Conservation (phyloP, 2,329 filamentous ascomycete genomes). For the Pleochaeta shiraiana region DNA sequence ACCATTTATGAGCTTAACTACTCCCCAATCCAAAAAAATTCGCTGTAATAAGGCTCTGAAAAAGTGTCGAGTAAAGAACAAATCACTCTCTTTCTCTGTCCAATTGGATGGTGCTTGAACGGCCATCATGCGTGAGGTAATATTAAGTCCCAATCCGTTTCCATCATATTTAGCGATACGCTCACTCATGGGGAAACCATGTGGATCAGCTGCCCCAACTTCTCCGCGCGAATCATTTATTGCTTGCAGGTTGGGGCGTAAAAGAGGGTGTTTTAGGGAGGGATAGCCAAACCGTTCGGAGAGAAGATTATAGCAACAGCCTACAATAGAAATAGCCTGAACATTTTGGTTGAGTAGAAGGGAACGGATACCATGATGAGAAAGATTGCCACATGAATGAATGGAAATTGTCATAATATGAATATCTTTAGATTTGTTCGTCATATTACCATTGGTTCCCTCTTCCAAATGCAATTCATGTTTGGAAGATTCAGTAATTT, state of each 20-base stretch:
- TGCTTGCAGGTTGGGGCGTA: conserved; percentile 46
- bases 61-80: conserved; percentile 84
- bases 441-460: conserved; percentile 10
- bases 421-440: too few species aligned
- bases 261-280: conserved; percentile 61
- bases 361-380: conserved; percentile 79
- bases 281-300: conserved; percentile 76
- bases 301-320: conserved; percentile 94
- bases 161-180: conserved; percentile 35
- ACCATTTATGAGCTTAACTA: conserved; percentile 35
- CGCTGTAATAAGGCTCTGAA: conserved; percentile 79
- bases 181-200: conserved; percentile 85
- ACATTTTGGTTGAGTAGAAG: conserved; percentile 68
- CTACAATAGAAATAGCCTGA: conserved; percentile 80
- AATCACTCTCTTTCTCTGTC: conserved; percentile 57
- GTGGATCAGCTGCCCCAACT: conserved; percentile 43
- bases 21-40: conserved; percentile 69
- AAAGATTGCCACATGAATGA: conserved; percentile 94
- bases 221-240: conserved; percentile 26
- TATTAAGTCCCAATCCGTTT: conserved; percentile 62
- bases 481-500: too few species aligned
- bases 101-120: conserved; percentile 91
- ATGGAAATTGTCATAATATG: conserved; percentile 76
- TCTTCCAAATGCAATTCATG: too few species aligned
- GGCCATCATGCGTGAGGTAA: conserved; percentile 95